Evolutionary conservation across 1,139 yeast species (phyloP), one percentile per base, ranked within the genome.

Genomic region (Yamadazyma taylorii): DNA sequence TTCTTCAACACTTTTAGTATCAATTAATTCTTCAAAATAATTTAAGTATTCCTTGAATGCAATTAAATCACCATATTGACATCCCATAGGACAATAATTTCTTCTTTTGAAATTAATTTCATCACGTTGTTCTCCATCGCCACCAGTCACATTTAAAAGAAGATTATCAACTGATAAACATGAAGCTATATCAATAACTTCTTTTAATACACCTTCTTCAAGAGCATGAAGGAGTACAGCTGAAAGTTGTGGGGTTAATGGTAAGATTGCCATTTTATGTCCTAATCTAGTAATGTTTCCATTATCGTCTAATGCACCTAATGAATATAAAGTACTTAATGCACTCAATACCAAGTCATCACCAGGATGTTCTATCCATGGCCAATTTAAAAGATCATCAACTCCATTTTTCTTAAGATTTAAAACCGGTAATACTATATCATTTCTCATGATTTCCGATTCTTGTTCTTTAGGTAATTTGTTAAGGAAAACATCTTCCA

Each of bases 291-390:
- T 92, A 42, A 92, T 81, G 23, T 75, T 66, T 1, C 97, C 97
- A 1, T 60, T 51, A 48, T 84, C 86, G 55, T 86, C 79, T 35
- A 92, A 66, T 0, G 98, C 97, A 3, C 82, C 81, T 32, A 92
- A 66, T 3, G 88, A 75, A 56, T 84, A 87, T 32, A 94, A 71
- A 33, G 89, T 85, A 41, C 82, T 79, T 38, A 92, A 69, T 0
- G 96, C 95, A 40, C 89, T 69, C 14, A 85, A 60, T 25, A 92
- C 71, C 0, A 97, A 75, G 11, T 81, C 85, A 47, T 79, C 75
- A 2, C 94, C 90, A 0, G 98, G 98, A 46, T 85, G 78, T 55
- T 92, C 96, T 33, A 94, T 70, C 97, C 97, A 92, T 12, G 86
- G 73, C 90, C 97, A 92, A 39, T 80, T 78, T 32, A 89, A 61